A percentile compares a stretch with the other conserved stretches of the same genome.
Conservation (phyloP, 164 flowering plant species). For the Liquidambar formosana region DNA sequence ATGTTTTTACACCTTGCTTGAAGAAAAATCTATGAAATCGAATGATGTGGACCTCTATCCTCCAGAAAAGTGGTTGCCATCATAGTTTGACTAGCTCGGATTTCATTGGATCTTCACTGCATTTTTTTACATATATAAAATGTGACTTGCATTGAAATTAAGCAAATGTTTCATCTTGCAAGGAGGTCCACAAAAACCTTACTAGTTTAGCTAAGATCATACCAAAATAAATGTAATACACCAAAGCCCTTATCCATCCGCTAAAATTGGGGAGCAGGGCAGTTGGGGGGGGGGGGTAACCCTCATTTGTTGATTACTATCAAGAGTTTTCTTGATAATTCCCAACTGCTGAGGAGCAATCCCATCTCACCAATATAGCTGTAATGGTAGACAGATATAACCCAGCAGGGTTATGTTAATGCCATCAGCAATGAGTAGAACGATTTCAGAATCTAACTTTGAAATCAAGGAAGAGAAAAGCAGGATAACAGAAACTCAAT, state of each 20-base stretch:
- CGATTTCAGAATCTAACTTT: not conserved
- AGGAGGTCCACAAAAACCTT: not conserved
- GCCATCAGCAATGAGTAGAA: not conserved
- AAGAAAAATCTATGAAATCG: conserved; percentile 15
- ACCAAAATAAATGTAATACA: too few relatives aligned
- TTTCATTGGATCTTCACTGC: conserved; percentile 24
- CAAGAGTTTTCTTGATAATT: too few relatives aligned
- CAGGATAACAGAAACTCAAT: not conserved
- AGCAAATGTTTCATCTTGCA: conserved; percentile 21
- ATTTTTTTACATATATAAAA: not conserved
- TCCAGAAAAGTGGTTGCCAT: conserved; percentile 19
- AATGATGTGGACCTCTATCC: conserved; percentile 28
- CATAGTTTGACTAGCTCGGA: conserved; percentile 29
- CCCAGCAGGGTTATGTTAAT: not conserved
- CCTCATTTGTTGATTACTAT: too few relatives aligned
- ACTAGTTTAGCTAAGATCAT: too few relatives aligned
- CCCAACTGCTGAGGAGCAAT: too few relatives aligned
- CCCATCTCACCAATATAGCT: too few relatives aligned
- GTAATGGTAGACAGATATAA: too few relatives aligned
- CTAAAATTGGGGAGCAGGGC: too few relatives aligned
- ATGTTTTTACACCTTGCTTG: conserved; percentile 4
- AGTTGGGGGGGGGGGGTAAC: too few relatives aligned
- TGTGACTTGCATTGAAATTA: conserved; percentile 8
- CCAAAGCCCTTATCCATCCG: too few relatives aligned
- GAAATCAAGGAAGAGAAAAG: not conserved